Base-by-base conservation (phyloP, 805 yeast genomes). In the Schwanniomyces polymorphus region DNA sequence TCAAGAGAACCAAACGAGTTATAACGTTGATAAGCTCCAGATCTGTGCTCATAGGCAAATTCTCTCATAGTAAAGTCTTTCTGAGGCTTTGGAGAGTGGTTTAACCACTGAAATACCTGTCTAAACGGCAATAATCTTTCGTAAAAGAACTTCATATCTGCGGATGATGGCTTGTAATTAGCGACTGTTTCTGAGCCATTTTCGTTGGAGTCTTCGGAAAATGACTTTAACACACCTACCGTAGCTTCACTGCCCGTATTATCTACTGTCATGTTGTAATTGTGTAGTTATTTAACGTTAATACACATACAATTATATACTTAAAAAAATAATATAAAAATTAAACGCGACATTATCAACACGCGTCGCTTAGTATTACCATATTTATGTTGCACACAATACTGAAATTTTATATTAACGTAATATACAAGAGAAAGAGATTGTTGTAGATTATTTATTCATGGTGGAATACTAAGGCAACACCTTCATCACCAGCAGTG, bases 401-500 rank as follows among this genome's bases (percentile, higher is more conserved):
- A 31, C 14, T 26, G 14, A 23, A 16, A 18, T 18, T 37, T 37
- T 37, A 37, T 37, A 37, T 37, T 12, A 21, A 37, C 16, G 11
- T 45, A 35, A 44, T 31, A 31, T 31, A 44, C 18, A 29, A 18
- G 29, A 38, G 18, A 45, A 31, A 42, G 25, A n/a, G 40, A 42
- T 21, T 12, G 11, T 14, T 5, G 27, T 34, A 14, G 16, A 14
- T 14, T 14, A 11, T 12, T 27, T 42, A 43, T 18, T 45, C 51
- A 41, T 48, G 48, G 40, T 54, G 74, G 57, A 83, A 91, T 9
- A 92, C 80, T 53, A 92, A 73, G 10, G 95, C 82, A 27, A 94
- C 97, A 55, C 97, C 97, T 67, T 94, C 99, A 65, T 94, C 99
- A 53, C 97, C 97, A 11, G 97, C 99, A 17, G 97, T 89, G 31